Conservation (phyloP, 1,284 basidiomycete genomes). For the Microbotryum saponariae region DNA sequence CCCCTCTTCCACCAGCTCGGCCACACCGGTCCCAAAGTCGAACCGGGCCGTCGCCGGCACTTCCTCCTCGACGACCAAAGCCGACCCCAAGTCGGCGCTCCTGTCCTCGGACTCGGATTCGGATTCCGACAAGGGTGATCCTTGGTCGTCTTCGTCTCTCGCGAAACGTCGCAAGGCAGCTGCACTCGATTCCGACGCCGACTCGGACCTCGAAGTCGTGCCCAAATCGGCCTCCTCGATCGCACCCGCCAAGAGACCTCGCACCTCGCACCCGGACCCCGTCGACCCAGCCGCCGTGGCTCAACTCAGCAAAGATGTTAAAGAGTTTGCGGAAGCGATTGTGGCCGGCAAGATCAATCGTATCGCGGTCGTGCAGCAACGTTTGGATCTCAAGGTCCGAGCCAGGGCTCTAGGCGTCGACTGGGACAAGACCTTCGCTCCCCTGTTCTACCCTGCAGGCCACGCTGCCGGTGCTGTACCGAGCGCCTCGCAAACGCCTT, state of each 20-base stretch:
- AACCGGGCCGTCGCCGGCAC: neutral
- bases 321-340: neutral
- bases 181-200: too few relatives aligned
- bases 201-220: neutral
- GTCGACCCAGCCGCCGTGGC: neutral
- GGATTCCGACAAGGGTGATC: too few relatives aligned
- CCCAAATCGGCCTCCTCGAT: neutral
- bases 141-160: too few relatives aligned
- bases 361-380: neutral
- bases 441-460: too few relatives aligned
- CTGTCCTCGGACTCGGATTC: neutral
- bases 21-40: neutral
- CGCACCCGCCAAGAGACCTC: neutral
- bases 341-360: neutral
- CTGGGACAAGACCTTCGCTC: too few relatives aligned
- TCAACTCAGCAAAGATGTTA: neutral
- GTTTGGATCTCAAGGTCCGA: too few relatives aligned
- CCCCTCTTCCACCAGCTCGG: neutral
- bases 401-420: too few relatives aligned
- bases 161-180: too few relatives aligned
- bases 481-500: too few relatives aligned
- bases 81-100: neutral
- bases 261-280: neutral
- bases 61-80: neutral
- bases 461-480: too few relatives aligned